phyloP scores from a whole-genome alignment of 805 yeast genomes.

The Wickerhamiella qilinensis region DNA sequence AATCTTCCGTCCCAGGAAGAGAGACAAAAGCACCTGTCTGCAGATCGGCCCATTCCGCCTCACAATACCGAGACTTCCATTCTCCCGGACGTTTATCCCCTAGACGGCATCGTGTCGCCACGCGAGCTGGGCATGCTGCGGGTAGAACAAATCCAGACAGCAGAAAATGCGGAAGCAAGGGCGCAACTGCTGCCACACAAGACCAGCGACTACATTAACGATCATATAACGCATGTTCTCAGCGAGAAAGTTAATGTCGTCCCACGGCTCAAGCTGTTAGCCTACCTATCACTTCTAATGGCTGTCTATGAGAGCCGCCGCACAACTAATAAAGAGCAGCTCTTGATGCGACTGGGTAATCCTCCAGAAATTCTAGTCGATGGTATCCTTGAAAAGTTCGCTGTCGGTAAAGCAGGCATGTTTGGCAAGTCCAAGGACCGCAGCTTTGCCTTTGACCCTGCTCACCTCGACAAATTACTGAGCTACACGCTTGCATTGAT shows the following conservation, averaged over 20 bases:
- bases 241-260: conserved; percentile 32
- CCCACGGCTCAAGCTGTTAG: conserved; percentile 33
- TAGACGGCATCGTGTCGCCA: conserved; percentile 51
- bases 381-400: conserved; percentile 54
- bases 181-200: conserved; percentile 46
- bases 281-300: conserved; percentile 61
- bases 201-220: conserved; percentile 39
- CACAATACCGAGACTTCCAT: conserved; percentile 64
- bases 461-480: conserved; percentile 69
- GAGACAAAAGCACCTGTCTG: conserved; percentile 38
- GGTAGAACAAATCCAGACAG: conserved; percentile 40
- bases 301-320: conserved; percentile 70
- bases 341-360: conserved; percentile 40
- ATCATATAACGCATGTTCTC: conserved; percentile 21
- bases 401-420: conserved; percentile 42
- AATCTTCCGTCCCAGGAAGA: conserved; percentile 57
- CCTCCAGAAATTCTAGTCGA: conserved; percentile 65
- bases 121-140: conserved; percentile 49
- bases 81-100: conserved; percentile 70
- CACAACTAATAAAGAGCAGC: conserved; percentile 37
- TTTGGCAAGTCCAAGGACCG: conserved; percentile 63
- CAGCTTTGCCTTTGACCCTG: conserved; percentile 73
- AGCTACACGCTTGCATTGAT: conserved; percentile 61
- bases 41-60: conserved; percentile 71
- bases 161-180: conserved; percentile 32